A percentile compares a stretch with the other conserved stretches of the same genome.
phyloP scores from a whole-genome alignment of 345 rosid genomes.

The Citrus sp. region DNA sequence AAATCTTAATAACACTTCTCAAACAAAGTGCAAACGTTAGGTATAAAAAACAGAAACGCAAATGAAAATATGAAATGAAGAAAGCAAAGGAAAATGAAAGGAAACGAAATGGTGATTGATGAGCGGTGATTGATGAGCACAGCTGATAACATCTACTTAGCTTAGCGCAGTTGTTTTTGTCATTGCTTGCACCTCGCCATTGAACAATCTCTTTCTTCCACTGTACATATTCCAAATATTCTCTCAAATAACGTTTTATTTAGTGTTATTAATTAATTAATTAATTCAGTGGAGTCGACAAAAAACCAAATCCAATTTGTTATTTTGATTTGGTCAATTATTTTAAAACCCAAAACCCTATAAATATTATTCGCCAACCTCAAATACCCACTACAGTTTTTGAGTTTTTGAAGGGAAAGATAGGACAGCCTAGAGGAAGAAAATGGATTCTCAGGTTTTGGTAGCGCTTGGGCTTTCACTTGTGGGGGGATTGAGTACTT shows the following conservation, averaged over 20 bases:
- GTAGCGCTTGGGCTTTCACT: slow-evolving; percentile 61
- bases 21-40: too few relatives aligned
- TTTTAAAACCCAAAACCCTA: background rate
- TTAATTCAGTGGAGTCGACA: background rate
- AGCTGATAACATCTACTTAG: background rate
- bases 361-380: slow-evolving; percentile 6
- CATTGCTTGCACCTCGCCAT: slow-evolving; percentile 13
- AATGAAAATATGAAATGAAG: too few relatives aligned
- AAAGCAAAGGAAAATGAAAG: too few relatives aligned
- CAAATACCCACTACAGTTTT: background rate
- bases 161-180: background rate
- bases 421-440: background rate
- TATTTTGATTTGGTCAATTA: background rate
- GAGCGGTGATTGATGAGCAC: too few relatives aligned
- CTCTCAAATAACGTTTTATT: background rate
- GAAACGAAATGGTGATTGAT: too few relatives aligned
- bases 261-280: background rate
- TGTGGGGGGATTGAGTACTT: slow-evolving; percentile 72
- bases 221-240: background rate
- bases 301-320: background rate
- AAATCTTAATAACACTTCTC: too few relatives aligned
- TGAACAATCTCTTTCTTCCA: slow-evolving; percentile 28
- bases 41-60: too few relatives aligned
- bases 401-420: slow-evolving; percentile 9
- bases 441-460: slow-evolving; percentile 78